These are phyloP conservation scores for Metarhizium album DNA, from an alignment of 2,329 filamentous ascomycete species.

Conservation along the genomic window DNA sequence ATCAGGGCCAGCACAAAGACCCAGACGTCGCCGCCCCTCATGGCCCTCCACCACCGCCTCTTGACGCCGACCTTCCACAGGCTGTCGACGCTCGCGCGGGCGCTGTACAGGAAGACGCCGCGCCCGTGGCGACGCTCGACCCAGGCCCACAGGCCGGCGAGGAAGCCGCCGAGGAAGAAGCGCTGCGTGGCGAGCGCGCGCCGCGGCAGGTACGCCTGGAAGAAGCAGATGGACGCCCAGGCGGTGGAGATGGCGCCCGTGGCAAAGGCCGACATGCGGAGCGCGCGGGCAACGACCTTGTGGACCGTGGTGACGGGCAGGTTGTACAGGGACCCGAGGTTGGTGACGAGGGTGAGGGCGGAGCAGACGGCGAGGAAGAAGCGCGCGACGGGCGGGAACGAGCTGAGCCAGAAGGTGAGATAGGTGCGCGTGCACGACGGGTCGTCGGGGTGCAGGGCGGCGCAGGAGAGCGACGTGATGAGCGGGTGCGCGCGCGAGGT, in stretches of 20 bases:
- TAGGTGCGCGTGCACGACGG: constrained; percentile 84
- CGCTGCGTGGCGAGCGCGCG: constrained; percentile 68
- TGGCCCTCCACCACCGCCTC: constrained; percentile 74
- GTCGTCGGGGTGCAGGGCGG: constrained; percentile 75
- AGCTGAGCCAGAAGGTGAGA: constrained; percentile 74
- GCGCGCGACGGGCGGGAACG: constrained; percentile 68
- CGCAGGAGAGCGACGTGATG: constrained; percentile 77
- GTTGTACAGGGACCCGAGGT: constrained; percentile 56
- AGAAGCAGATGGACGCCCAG: constrained; percentile 85
- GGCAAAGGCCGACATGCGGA: constrained; percentile 62
- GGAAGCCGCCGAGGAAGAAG: constrained; percentile 80
- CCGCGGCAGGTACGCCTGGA: constrained; percentile 68
- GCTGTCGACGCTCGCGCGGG: constrained; percentile 68
- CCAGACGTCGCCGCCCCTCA: constrained; percentile 73
- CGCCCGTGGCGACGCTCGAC: constrained; percentile 56
- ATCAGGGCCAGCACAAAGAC: constrained; percentile 74
- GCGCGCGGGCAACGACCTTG: constrained; percentile 53
- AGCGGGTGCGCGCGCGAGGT: constrained; percentile 78
- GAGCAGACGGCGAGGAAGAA: constrained; percentile 69
- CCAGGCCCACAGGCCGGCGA: constrained; percentile 78
- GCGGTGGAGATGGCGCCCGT: constrained; percentile 75
- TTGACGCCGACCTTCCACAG: constrained; percentile 93
- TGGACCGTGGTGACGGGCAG: constrained; percentile 59
- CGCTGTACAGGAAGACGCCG: constrained; percentile 66
- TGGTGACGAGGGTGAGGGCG: constrained; percentile 54